Base-by-base conservation (phyloP, 768 basidiomycete genomes). In the Omphalotus guepiniiformis region DNA sequence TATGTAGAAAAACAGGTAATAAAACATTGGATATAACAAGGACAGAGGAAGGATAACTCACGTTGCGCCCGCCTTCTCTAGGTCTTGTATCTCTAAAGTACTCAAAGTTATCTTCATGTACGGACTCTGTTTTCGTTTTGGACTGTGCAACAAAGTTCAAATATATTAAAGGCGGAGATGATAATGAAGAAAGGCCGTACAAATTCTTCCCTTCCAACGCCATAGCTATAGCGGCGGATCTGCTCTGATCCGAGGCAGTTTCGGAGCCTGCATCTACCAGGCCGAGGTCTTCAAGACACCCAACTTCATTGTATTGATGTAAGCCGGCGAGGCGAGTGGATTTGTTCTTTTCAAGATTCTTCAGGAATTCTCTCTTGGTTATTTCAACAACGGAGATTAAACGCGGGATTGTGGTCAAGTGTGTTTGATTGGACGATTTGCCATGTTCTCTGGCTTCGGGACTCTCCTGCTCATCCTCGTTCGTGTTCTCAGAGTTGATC, bases 311-410 rank as follows among this genome's bases (percentile, higher is more conserved):
- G 65, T 89, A 90, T 59, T 91, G 88, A 58, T 88, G 77, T 27
- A 91, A 63, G 3, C 88, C 88, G 3, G 63, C 61, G 22, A 68
- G 58, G 36, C 69, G 67, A n/a, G 63, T 61, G 2, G 69, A 71
- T 28, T 56, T 62, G 11, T 65, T 74, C 16, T 62, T 53, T 34
- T 74, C 73, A 5, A 84, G 66, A 13, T 59, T 60, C 47, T 80
- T 80, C 45, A 88, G 51, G 58, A 81, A 91, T 58, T 91, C 86
- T 22, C 91, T 78, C 58, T 93, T 93, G 56, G 91, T 78, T 47
- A 93, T 88, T 63, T 94, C 91, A 1, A 81, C 82, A 3, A 90
- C 85, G 1, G 83, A 80, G 29, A 93, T 70, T 6, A 94, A 72
- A 1, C 84, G 78, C 0, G 88, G 80, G 4, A 80, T 73, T 6